Evolutionary conservation across 345 rosid genomes (phyloP).

Genomic region (Populus deltoides): DNA sequence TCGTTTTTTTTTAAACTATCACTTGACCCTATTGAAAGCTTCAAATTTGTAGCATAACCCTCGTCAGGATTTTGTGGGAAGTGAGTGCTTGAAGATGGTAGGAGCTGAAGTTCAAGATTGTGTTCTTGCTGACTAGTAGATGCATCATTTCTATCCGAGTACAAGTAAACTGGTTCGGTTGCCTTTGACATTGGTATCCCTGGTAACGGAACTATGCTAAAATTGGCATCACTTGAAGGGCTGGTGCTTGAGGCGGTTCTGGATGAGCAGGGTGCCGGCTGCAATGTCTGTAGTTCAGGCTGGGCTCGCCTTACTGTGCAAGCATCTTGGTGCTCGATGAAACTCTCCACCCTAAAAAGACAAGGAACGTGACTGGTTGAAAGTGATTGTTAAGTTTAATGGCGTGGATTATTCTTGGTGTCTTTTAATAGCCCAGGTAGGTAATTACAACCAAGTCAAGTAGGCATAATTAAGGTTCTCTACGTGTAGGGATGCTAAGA

Average conservation of each 20-base stretch:
- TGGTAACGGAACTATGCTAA: slow-evolving; percentile 36
- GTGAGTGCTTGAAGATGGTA: slow-evolving; percentile 44
- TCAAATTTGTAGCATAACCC: slow-evolving; percentile 42
- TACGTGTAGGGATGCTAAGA: slow-evolving; percentile 40
- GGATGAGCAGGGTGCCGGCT: slow-evolving; percentile 53
- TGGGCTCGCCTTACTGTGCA: slow-evolving; percentile 55
- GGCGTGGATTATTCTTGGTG: slow-evolving; percentile 17
- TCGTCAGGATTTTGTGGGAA: slow-evolving; percentile 28
- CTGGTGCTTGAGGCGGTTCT: slow-evolving; percentile 73
- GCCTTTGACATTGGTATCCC: slow-evolving; percentile 23
- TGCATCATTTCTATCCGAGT: slow-evolving; percentile 20
- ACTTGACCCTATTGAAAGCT: slow-evolving; percentile 62
- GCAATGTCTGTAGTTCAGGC: slow-evolving; percentile 38
- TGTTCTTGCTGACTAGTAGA: slow-evolving; percentile 28
- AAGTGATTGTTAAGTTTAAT: slow-evolving; percentile 5
- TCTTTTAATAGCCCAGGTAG: slow-evolving; percentile 10
- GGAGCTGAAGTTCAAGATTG: slow-evolving; percentile 71
- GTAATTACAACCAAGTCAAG: background rate
- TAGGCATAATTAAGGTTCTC: background rate
- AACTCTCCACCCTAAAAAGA: slow-evolving; percentile 69
- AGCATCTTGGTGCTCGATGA: slow-evolving; percentile 81
- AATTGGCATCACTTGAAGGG: slow-evolving; percentile 66
- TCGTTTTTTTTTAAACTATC: slow-evolving; percentile 9
- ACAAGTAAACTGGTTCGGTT: slow-evolving; percentile 20
- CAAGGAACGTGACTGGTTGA: slow-evolving; percentile 14